A percentile compares a stretch with the other conserved stretches of the same genome.
Conservation (phyloP, 768 basidiomycete species). For the Panellus pusillus region DNA sequence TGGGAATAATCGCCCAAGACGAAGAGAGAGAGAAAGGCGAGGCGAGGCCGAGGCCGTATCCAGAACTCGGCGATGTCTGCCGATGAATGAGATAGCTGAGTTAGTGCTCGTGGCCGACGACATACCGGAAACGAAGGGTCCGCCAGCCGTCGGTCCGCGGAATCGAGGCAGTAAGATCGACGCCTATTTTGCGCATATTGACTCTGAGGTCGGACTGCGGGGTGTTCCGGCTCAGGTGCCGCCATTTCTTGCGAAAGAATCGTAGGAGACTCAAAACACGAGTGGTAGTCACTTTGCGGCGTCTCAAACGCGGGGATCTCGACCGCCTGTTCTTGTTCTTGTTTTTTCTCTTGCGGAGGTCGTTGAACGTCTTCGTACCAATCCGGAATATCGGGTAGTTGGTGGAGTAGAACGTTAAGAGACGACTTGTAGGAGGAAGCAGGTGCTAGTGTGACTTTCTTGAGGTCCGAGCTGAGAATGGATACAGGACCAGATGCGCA, state of each 20-base stretch:
- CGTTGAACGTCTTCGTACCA: slow-evolving; percentile 9
- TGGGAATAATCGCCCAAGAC: background rate
- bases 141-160: slow-evolving; percentile 1
- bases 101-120: background rate
- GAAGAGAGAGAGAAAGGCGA: slow-evolving; percentile 18
- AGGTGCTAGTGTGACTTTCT: background rate
- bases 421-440: background rate
- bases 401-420: background rate
- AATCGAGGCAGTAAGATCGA: slow-evolving; percentile 16
- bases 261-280: slow-evolving; percentile 4
- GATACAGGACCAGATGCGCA: slow-evolving; percentile 11
- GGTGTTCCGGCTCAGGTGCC: background rate
- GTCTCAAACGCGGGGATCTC: slow-evolving; percentile 7
- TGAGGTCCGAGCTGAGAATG: background rate
- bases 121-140: slow-evolving; percentile 1
- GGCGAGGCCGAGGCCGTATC: slow-evolving; percentile 13
- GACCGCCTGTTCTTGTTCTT: background rate
- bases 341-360: background rate
- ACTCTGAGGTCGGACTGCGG: background rate
- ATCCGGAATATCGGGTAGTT: slow-evolving; percentile 21
- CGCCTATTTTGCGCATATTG: background rate
- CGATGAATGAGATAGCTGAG: background rate
- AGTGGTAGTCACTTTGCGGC: slow-evolving; percentile 21
- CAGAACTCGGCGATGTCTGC: slow-evolving; percentile 4
- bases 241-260: background rate